phyloP scores from a whole-genome alignment of 1,139 yeast genomes.

The Hemisphaericaspora lyxosophila region DNA sequence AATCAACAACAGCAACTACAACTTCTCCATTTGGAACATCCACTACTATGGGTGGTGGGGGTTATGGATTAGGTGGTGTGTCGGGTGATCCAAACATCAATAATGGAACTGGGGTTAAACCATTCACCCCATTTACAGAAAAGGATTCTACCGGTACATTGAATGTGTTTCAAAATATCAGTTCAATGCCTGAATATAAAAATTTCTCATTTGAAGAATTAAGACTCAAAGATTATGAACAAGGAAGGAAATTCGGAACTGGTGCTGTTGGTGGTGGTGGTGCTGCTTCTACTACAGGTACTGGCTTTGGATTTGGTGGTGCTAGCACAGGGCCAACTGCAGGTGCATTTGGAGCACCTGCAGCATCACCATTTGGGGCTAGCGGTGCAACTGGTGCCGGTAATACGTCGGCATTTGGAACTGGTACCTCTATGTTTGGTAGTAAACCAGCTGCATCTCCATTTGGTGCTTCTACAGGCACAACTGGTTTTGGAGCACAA shows the following conservation, averaged over 20 bases:
- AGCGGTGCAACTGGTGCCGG: conserved; percentile 9
- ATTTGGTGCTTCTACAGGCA: conserved; percentile 5
- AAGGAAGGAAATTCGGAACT: conserved; percentile 53
- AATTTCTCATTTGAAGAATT: conserved; percentile 84
- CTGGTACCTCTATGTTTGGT: conserved; percentile 11
- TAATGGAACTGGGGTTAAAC: conserved; percentile 73
- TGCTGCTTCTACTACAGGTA: conserved; percentile 15
- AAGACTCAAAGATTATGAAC: conserved; percentile 84
- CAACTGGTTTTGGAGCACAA: conserved; percentile 9
- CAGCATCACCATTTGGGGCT: conserved; percentile 21
- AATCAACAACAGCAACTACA: conserved; percentile 17
- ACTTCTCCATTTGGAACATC: conserved; percentile 24
- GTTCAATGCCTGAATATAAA: conserved; percentile 88
- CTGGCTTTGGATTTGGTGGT: conserved; percentile 38
- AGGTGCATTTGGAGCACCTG: conserved; percentile 14
- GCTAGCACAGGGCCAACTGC: conserved; percentile 11
- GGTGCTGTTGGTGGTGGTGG: conserved; percentile 26
- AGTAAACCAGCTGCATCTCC: conserved; percentile 17
- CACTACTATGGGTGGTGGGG: conserved; percentile 15
- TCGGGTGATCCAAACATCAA: conserved; percentile 37
- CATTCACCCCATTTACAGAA: conserved; percentile 65
- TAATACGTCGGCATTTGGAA: conserved; percentile 21
- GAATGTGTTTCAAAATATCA: conserved; percentile 68
- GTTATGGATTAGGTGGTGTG: conserved; percentile 26
- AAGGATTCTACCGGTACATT: conserved; percentile 66